Evolutionary conservation across 306 rosid species (phyloP), one percentile per base, ranked within the genome.

Genomic region (Ochetophila trinervis): DNA sequence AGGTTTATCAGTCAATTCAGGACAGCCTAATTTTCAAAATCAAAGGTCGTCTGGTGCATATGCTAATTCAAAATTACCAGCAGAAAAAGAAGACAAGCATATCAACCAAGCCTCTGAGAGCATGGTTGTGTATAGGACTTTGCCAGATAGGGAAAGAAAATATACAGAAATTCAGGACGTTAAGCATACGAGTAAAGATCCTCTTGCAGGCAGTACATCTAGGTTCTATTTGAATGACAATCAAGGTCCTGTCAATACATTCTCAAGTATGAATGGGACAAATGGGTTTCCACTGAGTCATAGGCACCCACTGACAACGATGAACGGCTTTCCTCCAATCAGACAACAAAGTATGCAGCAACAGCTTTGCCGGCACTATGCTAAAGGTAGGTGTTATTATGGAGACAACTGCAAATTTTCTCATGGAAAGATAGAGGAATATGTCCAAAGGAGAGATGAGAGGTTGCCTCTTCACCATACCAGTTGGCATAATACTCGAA

Each of bases 391-490:
- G 63, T 87, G 98, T 65, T 48, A 67, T 74, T 87, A 22, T 47
- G 94, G 98, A 53, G 88, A 84, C 35, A 84, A 51, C 19, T 89
- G 97, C 82, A 93, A 81, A 63, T 93, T 77, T 73, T 71, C 69
- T 3, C 97, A 93, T 76, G 84, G 66, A 22, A 58, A n/a, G 30
- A 54, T 79, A 66, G 71, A 66, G 50, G 48, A 51, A 34, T 50
- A n/a, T 45, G 73, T 22, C 14, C 66, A 62, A 37, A 53, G 27
- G 57, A 65, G 44, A 65, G 59, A 47, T 63, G 57, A 60, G 16
- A 71, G 55, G 49, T 60, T 32, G 53, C 68, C 69, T 16, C 35
- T 34, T 16, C 44, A 64, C 21, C 52, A 37, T 40, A 40, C 45
- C 10, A 1, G 45, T 40, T 40, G 12, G 45, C 6, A 12, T 8